Evolutionary conservation across 495 filamentous ascomycete species (phyloP).

Genomic region (Trypethelium eluteriae): DNA sequence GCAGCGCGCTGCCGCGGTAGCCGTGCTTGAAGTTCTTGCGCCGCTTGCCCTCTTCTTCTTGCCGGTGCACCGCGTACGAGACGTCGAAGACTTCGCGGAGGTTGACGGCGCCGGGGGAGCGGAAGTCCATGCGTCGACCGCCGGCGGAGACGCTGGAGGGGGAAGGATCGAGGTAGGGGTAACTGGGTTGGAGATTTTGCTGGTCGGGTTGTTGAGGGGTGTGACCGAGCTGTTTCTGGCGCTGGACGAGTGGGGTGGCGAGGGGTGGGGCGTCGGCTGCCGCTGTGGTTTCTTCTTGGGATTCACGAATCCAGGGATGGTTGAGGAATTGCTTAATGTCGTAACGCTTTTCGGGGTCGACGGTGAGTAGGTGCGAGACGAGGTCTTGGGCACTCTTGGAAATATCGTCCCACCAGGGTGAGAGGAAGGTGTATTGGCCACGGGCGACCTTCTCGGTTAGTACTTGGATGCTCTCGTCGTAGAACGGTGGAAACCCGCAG

Average conservation of each 20-base stretch:
- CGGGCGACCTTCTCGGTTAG: conserved; percentile 96
- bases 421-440: conserved; percentile 95
- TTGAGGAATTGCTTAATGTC: conserved; percentile 79
- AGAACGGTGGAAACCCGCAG: conserved; percentile 96
- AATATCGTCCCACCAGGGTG: conserved; percentile 99
- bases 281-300: conserved; percentile 66
- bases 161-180: conserved; percentile 49
- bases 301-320: conserved; percentile 83
- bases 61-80: conserved; percentile 87
- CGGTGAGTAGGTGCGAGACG: conserved; percentile 84
- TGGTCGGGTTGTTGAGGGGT: not conserved
- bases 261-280: conserved; percentile 70
- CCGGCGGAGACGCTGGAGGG: conserved; percentile 37
- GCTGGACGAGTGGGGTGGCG: conserved; percentile 54
- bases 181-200: conserved; percentile 35
- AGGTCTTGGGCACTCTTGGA: conserved; percentile 92
- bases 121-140: conserved; percentile 77
- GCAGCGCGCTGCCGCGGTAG: conserved; percentile 47
- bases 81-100: conserved; percentile 96
- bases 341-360: conserved; percentile 86
- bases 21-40: conserved; percentile 69
- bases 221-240: conserved; percentile 42
- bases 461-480: conserved; percentile 95
- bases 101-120: conserved; percentile 90
- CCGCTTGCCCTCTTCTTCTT: conserved; percentile 92